These are phyloP conservation scores for Erodium moschatum DNA, from an alignment of 441 rosid species.

Conservation along the genomic window DNA sequence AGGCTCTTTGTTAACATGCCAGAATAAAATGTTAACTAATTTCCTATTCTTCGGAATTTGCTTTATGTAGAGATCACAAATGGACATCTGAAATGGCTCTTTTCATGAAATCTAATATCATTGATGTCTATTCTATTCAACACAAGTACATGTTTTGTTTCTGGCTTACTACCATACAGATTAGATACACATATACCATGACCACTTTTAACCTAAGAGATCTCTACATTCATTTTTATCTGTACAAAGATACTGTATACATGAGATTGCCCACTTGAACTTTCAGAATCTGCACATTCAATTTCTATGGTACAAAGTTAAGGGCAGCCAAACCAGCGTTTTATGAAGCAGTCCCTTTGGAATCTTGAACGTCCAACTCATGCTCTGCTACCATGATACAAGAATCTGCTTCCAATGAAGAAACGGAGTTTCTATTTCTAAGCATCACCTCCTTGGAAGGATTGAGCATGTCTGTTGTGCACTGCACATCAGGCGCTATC, in stretches of 20 bases:
- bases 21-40: no score
- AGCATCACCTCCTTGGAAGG: slow-evolving; percentile 31
- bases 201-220: neutral
- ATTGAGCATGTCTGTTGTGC: slow-evolving; percentile 31
- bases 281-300: neutral
- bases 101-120: neutral
- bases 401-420: slow-evolving; percentile 70
- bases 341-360: slow-evolving; percentile 61
- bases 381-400: slow-evolving; percentile 89
- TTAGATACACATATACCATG: neutral
- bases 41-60: no score
- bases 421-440: slow-evolving; percentile 36
- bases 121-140: neutral
- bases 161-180: neutral
- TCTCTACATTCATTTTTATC: neutral
- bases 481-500: slow-evolving; percentile 32
- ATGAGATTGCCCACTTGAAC: neutral
- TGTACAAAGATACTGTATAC: neutral
- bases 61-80: no score
- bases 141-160: neutral
- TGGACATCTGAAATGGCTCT: no score
- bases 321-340: neutral
- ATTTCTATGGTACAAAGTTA: slow-evolving; percentile 5
- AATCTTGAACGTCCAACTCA: slow-evolving; percentile 54
- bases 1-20: no score